A percentile compares a stretch with the other conserved stretches of the same genome.
Conservation (phyloP, 805 yeast species). For the Blastobotrys attinorum region DNA sequence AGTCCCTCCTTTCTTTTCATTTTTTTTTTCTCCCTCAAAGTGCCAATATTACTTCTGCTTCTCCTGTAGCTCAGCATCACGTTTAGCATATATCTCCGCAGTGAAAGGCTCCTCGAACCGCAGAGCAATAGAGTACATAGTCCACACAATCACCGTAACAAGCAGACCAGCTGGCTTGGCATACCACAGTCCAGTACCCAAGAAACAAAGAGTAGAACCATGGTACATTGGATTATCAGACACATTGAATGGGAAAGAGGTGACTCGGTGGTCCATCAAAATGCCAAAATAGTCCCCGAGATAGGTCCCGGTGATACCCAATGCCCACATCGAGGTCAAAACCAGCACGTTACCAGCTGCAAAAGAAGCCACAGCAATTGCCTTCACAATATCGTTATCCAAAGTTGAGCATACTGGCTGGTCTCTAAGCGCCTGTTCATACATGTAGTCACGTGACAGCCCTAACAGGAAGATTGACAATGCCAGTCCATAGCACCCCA, state of each 20-base stretch:
- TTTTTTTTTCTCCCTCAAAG: too few relatives aligned
- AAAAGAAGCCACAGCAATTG: conserved; percentile 49
- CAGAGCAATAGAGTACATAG: conserved; percentile 79
- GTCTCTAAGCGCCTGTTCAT: conserved; percentile 55
- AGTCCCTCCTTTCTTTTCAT: too few relatives aligned
- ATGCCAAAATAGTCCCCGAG: conserved; percentile 97
- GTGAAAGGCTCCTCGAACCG: conserved; percentile 95
- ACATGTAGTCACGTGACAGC: conserved; percentile 66
- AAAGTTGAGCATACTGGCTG: conserved; percentile 64
- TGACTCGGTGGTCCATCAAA: conserved; percentile 81
- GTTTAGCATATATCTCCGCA: conserved; percentile 75
- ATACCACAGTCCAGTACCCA: conserved; percentile 82
- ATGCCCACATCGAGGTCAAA: conserved; percentile 75
- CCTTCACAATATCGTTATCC: conserved; percentile 31
- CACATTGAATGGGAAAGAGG: conserved; percentile 88
- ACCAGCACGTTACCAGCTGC: conserved; percentile 75
- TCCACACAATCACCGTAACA: conserved; percentile 61
- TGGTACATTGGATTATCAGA: conserved; percentile 94
- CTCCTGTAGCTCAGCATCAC: conserved; percentile 37
- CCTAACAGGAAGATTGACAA: conserved; percentile 79
- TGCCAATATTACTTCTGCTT: conserved; percentile 21
- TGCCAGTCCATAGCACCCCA: conserved; percentile 84
- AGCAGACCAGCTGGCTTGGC: conserved; percentile 87
- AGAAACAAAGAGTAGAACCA: conserved; percentile 82
- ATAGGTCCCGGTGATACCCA: conserved; percentile 95